phyloP scores from a whole-genome alignment of 2,329 filamentous ascomycete species.

The Laburnicola sp. region DNA sequence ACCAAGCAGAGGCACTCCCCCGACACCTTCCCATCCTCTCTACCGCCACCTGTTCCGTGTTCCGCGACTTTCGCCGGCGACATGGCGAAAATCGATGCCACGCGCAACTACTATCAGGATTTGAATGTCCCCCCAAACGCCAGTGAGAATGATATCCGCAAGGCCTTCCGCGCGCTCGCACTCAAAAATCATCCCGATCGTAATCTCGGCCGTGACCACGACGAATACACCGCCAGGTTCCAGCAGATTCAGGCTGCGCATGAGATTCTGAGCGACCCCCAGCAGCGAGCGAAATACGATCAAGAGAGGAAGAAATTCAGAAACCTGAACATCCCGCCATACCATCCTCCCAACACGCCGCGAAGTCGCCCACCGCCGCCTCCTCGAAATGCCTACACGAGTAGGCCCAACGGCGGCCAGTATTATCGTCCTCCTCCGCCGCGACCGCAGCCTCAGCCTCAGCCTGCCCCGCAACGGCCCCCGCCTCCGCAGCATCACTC shows the following conservation, averaged over 20 bases:
- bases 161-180: constrained; percentile 82
- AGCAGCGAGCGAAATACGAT: constrained; percentile 64
- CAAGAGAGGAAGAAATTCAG: constrained; percentile 57
- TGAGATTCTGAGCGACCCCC: constrained; percentile 69
- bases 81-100: constrained; percentile 71
- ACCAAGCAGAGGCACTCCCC: constrained; percentile 2
- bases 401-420: constrained; percentile 32
- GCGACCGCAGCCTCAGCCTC: constrained; percentile 24
- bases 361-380: constrained; percentile 49
- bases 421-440: constrained; percentile 40
- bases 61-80: constrained; percentile 33
- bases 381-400: constrained; percentile 49
- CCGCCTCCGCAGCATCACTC: constrained; percentile 33
- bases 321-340: constrained; percentile 32
- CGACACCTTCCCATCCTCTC: not conserved
- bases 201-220: constrained; percentile 76
- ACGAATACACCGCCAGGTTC: constrained; percentile 77
- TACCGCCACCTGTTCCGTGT: not conserved
- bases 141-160: constrained; percentile 76
- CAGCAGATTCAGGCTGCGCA: constrained; percentile 85
- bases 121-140: constrained; percentile 71
- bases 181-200: constrained; percentile 87
- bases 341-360: constrained; percentile 45
- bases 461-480: constrained; percentile 21
- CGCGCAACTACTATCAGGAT: constrained; percentile 82